Conservation (phyloP, 192 early-diverging fungal genomes). For the Fimicolochytrium jonesii region DNA sequence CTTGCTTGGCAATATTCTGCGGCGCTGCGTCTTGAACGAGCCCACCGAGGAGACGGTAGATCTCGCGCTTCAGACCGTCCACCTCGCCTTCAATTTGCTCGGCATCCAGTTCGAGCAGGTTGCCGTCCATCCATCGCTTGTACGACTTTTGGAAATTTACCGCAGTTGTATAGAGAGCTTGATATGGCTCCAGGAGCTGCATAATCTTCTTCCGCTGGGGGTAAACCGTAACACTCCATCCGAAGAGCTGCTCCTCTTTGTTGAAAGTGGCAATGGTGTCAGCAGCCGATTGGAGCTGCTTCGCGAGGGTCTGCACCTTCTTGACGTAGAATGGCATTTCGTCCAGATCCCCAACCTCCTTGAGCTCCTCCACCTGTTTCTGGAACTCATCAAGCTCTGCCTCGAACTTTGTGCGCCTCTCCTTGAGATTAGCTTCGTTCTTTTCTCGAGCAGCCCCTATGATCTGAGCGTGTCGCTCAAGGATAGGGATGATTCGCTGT, state of each 20-base stretch:
- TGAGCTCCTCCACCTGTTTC: slow-evolving; percentile 56
- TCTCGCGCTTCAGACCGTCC: slow-evolving; percentile 56
- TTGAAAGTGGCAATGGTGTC: slow-evolving; percentile 62
- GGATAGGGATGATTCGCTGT: slow-evolving; percentile 44
- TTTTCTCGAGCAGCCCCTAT: slow-evolving; percentile 53
- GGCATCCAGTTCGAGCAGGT: slow-evolving; percentile 54
- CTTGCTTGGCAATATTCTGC: slow-evolving; percentile 56
- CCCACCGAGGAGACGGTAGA: slow-evolving; percentile 51
- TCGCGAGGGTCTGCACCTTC: slow-evolving; percentile 54
- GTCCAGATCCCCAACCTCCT: slow-evolving; percentile 60
- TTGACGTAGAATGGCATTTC: slow-evolving; percentile 69
- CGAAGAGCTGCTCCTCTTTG: slow-evolving; percentile 60
- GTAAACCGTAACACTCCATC: slow-evolving; percentile 56
- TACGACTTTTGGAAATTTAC: slow-evolving; percentile 60
- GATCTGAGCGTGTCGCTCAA: slow-evolving; percentile 52
- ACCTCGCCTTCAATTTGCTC: slow-evolving; percentile 55
- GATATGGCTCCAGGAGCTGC: slow-evolving; percentile 51
- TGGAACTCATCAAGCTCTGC: slow-evolving; percentile 53
- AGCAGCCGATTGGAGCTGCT: slow-evolving; percentile 47
- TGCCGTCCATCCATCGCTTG: slow-evolving; percentile 65
- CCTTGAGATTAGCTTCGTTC: slow-evolving; percentile 45
- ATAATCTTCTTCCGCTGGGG: slow-evolving; percentile 56
- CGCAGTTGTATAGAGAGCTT: slow-evolving; percentile 57
- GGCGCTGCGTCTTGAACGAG: slow-evolving; percentile 52
- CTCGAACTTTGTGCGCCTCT: slow-evolving; percentile 52